Conservation (phyloP, 495 filamentous ascomycete genomes). For the Poronia punctata region DNA sequence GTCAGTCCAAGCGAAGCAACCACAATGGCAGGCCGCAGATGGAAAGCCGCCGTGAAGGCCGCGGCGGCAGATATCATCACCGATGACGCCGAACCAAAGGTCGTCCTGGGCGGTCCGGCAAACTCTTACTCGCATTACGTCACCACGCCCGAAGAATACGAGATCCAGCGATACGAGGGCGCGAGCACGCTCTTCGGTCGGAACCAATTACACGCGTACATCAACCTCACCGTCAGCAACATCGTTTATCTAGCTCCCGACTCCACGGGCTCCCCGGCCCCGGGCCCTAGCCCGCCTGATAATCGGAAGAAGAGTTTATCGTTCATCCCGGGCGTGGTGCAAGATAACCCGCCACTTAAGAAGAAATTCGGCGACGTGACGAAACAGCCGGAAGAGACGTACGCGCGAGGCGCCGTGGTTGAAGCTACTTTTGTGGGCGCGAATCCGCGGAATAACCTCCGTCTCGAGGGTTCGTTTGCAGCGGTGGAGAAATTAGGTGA, state of each 20-base stretch:
- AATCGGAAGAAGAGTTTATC: conserved; percentile 64
- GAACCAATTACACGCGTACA: conserved; percentile 75
- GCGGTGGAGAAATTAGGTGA: conserved; percentile 61
- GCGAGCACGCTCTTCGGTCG: conserved; percentile 89
- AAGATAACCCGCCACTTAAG: conserved; percentile 59
- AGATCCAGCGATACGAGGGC: conserved; percentile 88
- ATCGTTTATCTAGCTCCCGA: conserved; percentile 60
- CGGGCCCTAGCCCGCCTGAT: conserved; percentile 69
- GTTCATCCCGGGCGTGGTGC: conserved; percentile 76
- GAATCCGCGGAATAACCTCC: conserved; percentile 85
- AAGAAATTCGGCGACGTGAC: conserved; percentile 65
- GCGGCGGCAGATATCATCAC: conserved; percentile 32
- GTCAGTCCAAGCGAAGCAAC: conserved; percentile 82
- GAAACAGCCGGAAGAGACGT: conserved; percentile 48
- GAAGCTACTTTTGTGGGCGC: conserved; percentile 75
- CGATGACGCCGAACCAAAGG: conserved; percentile 32
- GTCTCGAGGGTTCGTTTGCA: conserved; percentile 71
- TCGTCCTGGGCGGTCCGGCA: conserved; percentile 79
- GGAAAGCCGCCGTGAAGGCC: conserved; percentile 66
- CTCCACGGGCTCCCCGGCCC: conserved; percentile 36
- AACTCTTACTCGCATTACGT: conserved; percentile 95
- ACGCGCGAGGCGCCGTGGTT: conserved; percentile 55
- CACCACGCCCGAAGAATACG: conserved; percentile 84
- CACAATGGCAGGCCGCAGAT: conserved; percentile 90
- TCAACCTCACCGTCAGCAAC: conserved; percentile 68